Percentiles rank a stretch among this genome's conserved stretches.
phyloP scores from a whole-genome alignment of 139 green algal species.

The Ettlia oleoabundans region DNA sequence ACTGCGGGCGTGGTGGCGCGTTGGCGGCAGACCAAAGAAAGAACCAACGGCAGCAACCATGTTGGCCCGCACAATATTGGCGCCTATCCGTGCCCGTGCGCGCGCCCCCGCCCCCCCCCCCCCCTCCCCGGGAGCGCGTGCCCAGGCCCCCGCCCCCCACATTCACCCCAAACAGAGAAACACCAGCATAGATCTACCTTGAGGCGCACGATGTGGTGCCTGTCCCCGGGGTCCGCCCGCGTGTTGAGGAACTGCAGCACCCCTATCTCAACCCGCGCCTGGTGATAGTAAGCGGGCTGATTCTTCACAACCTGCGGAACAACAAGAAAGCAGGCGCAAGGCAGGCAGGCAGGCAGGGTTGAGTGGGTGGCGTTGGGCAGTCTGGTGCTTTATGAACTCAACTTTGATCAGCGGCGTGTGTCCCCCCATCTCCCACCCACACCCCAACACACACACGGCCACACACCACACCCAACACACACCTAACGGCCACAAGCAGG shows the following conservation, averaged over 20 bases:
- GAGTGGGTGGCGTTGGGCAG: background rate
- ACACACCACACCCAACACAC: no score
- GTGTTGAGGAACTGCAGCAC: conserved; percentile 94
- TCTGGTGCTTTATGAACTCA: background rate
- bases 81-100: no score
- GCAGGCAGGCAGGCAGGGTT: background rate
- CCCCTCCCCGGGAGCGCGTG: no score
- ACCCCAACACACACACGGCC: no score
- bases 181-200: conserved; percentile 29
- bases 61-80: no score
- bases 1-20: no score
- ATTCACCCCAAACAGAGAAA: background rate
- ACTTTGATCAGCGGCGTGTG: no score
- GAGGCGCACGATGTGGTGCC: conserved; percentile 94
- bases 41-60: no score
- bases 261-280: conserved; percentile 87
- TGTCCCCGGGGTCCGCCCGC: conserved; percentile 78
- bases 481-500: no score
- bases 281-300: conserved; percentile 92
- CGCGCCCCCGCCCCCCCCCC: no score
- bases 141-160: background rate
- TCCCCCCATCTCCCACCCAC: no score
- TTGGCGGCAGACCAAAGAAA: no score
- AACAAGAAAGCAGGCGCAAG: background rate
- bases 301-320: conserved; percentile 93